phyloP scores from a whole-genome alignment of 1,284 basidiomycete genomes.

The Cerioporus squamosus region DNA sequence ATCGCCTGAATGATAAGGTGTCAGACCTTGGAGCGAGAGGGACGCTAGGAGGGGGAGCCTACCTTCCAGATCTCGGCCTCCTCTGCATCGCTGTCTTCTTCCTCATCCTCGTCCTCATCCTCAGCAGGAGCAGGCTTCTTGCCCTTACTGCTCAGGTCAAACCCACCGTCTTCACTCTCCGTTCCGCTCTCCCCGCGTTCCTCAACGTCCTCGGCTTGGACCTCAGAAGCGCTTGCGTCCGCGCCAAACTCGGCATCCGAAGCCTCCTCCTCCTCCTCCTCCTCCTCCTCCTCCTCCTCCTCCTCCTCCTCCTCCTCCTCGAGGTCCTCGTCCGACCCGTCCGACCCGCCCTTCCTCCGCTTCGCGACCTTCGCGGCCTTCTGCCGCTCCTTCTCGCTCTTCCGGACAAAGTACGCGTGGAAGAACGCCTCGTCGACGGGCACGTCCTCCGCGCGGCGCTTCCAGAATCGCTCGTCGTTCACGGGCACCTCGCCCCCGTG shows the following conservation, averaged over 20 bases:
- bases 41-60: slow-evolving; percentile 20
- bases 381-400: slow-evolving; percentile 55
- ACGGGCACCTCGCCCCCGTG: slow-evolving; percentile 55
- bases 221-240: slow-evolving; percentile 25
- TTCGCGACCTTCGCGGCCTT: slow-evolving; percentile 51
- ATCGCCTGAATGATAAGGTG: slow-evolving; percentile 61
- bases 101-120: slow-evolving; percentile 39
- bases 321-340: slow-evolving; percentile 22
- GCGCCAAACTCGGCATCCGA: slow-evolving; percentile 41
- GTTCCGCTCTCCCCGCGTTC: slow-evolving; percentile 34
- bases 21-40: too few species aligned
- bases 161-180: slow-evolving; percentile 33
- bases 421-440: slow-evolving; percentile 90
- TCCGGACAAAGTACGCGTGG: slow-evolving; percentile 68
- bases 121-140: slow-evolving; percentile 45
- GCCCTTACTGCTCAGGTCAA: slow-evolving; percentile 39
- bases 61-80: slow-evolving; percentile 89
- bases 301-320: slow-evolving; percentile 16
- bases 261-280: too few species aligned
- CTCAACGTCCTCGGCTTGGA: slow-evolving; percentile 31
- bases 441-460: slow-evolving; percentile 72
- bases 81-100: slow-evolving; percentile 53
- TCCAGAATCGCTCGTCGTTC: slow-evolving; percentile 84
- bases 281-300: too few species aligned
- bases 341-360: slow-evolving; percentile 39